Evolutionary conservation across 2,329 filamentous ascomycete genomes (phyloP).

Genomic region (Colletotrichum orchidophilum): DNA sequence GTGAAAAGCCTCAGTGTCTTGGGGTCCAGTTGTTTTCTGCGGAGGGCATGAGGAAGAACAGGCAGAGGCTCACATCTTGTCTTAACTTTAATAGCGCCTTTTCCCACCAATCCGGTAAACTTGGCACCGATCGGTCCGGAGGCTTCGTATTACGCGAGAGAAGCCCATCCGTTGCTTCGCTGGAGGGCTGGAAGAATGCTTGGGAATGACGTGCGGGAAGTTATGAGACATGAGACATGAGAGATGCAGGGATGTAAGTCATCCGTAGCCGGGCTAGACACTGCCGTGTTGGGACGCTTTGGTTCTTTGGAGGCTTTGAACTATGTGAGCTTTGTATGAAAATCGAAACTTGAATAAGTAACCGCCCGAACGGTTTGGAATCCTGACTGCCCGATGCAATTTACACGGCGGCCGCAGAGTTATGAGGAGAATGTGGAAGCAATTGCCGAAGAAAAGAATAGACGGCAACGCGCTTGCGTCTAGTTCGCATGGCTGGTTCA

Average conservation of each 20-base stretch:
- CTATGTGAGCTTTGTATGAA: neutral
- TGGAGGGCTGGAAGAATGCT: neutral
- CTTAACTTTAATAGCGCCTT: conserved; percentile 23
- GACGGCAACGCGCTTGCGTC: neutral
- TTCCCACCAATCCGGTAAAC: conserved; percentile 3
- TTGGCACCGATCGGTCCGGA: conserved; percentile 15
- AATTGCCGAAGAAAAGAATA: neutral
- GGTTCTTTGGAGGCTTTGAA: neutral
- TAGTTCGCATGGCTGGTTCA: neutral
- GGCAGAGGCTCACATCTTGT: neutral
- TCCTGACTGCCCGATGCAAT: neutral
- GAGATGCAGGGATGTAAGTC: neutral
- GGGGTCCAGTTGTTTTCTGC: neutral
- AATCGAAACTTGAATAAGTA: neutral
- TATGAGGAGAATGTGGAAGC: neutral
- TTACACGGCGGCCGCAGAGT: neutral
- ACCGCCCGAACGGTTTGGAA: neutral
- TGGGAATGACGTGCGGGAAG: neutral
- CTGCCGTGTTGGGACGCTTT: neutral
- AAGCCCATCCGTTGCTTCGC: neutral
- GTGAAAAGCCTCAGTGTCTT: neutral
- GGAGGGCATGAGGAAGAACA: neutral
- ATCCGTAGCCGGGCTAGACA: neutral
- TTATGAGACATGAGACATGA: neutral
- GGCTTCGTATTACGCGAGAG: neutral